Evolutionary conservation across 2,329 filamentous ascomycete species (phyloP).

Genomic region (Metarhizium album): DNA sequence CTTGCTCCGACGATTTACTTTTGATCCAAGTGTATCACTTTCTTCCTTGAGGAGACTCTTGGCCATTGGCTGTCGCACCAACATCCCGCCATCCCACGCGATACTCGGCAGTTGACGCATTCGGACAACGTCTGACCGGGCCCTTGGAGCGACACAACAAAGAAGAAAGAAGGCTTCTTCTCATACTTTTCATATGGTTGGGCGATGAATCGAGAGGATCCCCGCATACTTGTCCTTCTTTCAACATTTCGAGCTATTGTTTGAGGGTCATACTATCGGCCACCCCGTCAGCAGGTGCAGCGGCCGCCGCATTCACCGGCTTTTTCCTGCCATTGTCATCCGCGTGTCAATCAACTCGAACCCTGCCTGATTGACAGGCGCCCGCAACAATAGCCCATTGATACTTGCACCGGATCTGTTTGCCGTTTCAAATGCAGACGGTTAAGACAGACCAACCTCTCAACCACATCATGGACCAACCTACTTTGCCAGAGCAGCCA

Average conservation of each 20-base stretch:
- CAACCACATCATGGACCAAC: neutral
- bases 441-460: neutral
- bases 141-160: neutral
- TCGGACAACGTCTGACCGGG: neutral
- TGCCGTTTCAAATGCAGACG: neutral
- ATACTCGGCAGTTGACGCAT: neutral
- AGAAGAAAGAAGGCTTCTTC: neutral
- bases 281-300: neutral
- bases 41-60: neutral
- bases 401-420: neutral
- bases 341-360: neutral
- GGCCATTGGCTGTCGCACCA: neutral
- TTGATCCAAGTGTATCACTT: neutral
- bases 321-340: neutral
- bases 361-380: neutral
- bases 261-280: neutral
- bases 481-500: neutral
- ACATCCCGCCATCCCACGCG: neutral
- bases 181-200: neutral
- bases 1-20: neutral
- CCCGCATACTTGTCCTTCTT: neutral
- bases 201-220: neutral
- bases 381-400: neutral
- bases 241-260: neutral
- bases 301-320: neutral